Conservation (phyloP, 2,329 filamentous ascomycete genomes). For the Hansfordia pulvinata region DNA sequence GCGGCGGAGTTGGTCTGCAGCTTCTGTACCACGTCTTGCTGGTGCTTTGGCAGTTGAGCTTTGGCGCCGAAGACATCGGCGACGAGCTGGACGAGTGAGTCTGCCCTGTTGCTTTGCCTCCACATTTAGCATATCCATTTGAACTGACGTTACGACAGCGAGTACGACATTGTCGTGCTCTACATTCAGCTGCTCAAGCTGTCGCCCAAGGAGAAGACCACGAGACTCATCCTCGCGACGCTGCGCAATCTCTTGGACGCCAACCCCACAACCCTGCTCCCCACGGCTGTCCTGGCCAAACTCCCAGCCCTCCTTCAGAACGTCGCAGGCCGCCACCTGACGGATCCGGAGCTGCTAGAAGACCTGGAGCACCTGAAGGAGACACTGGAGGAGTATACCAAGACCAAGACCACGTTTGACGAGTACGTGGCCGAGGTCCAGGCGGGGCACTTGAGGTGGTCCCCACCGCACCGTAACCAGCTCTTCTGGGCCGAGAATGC, state of each 20-base stretch:
- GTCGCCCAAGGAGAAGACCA: constrained; percentile 97
- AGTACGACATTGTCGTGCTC: constrained; percentile 82
- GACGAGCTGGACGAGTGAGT: constrained; percentile 75
- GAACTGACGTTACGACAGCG: constrained; percentile 37
- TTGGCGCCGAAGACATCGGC: constrained; percentile 64
- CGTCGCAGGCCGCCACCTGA: constrained; percentile 45
- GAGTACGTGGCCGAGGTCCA: constrained; percentile 82
- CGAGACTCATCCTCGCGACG: constrained; percentile 77
- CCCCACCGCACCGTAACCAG: constrained; percentile 74
- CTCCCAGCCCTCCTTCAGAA: constrained; percentile 57
- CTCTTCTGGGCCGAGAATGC: constrained; percentile 91
- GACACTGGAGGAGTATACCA: constrained; percentile 52
- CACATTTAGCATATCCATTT: neutral
- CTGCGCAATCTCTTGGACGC: constrained; percentile 69
- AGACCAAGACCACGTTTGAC: constrained; percentile 66
- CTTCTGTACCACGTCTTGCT: constrained; percentile 88
- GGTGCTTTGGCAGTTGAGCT: constrained; percentile 93
- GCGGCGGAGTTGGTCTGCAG: constrained; percentile 82
- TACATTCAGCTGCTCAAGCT: constrained; percentile 86
- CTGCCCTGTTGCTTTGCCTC: neutral
- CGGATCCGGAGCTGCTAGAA: constrained; percentile 50
- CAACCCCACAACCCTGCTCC: constrained; percentile 62
- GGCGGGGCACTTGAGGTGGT: constrained; percentile 83
- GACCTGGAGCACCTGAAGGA: constrained; percentile 48
- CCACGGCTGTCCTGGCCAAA: constrained; percentile 73